Percentiles rank a stretch among this genome's conserved stretches.
Conservation (phyloP, 176 grass and related monocot genomes). For the Carex myosuroides region DNA sequence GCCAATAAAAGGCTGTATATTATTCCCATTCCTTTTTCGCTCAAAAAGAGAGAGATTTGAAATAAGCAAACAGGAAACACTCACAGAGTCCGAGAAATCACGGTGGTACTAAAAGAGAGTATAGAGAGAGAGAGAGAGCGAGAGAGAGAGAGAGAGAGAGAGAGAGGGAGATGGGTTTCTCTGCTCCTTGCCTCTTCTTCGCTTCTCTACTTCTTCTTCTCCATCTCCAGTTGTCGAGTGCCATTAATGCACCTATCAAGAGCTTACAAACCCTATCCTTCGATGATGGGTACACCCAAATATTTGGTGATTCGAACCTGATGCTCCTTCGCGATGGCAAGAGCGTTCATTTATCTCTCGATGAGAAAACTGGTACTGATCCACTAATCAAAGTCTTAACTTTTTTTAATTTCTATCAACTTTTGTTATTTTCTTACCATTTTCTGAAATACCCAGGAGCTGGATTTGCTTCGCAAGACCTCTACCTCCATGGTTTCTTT, state of each 20-base stretch:
- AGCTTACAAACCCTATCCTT: conserved; percentile 47
- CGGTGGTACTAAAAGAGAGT: conserved; percentile 9
- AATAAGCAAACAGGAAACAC: not conserved
- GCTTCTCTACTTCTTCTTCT: not conserved
- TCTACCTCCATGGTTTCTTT: conserved; percentile 80
- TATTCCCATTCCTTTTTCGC: not conserved
- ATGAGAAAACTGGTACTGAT: conserved; percentile 53
- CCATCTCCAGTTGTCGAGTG: not conserved
- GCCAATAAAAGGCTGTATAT: conserved; percentile 6
- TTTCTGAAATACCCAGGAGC: conserved; percentile 38
- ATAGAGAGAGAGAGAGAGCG: not conserved
- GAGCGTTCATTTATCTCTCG: conserved; percentile 63
- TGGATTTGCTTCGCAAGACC: conserved; percentile 82
- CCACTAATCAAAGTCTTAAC: not conserved
- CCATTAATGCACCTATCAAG: conserved; percentile 23
- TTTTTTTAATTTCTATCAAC: not conserved
- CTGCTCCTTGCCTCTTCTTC: not conserved
- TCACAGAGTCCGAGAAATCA: conserved; percentile 20
- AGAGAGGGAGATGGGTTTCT: conserved; percentile 11
- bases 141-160: not conserved
- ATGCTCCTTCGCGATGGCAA: conserved; percentile 51
- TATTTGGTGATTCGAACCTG: conserved; percentile 75
- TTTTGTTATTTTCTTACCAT: not conserved
- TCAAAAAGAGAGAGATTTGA: not conserved
- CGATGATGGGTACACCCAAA: conserved; percentile 68